Evolutionary conservation across 2,329 filamentous ascomycete genomes (phyloP).

Genomic region (Ophiostoma australiae): DNA sequence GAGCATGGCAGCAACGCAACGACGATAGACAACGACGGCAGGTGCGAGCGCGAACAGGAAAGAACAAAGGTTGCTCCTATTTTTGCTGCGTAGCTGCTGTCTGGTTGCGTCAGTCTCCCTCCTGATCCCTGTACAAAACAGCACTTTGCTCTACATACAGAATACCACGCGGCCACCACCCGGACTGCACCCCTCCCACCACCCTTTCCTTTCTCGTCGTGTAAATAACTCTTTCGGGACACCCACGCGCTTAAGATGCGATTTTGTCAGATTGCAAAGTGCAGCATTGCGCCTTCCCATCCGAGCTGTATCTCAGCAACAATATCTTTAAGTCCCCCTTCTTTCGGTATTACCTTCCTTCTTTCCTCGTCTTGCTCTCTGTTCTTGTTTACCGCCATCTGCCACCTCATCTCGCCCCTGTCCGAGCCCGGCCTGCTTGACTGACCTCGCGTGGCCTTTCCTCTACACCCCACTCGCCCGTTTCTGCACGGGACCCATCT

Average conservation of each 20-base stretch:
- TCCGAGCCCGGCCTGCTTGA: conserved; percentile 19
- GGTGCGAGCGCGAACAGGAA: not conserved
- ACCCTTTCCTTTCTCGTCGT: conserved; percentile 23
- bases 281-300: not conserved
- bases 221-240: conserved; percentile 18
- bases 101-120: not conserved
- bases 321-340: not conserved
- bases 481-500: conserved; percentile 21
- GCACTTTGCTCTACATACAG: not conserved
- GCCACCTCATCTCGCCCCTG: conserved; percentile 20
- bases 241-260: not conserved
- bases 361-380: not conserved
- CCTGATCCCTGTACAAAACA: not conserved
- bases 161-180: not conserved
- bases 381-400: not conserved
- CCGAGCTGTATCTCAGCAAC: not conserved
- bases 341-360: not conserved
- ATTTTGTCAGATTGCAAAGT: not conserved
- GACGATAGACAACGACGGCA: not conserved
- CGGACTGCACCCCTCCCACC: not conserved
- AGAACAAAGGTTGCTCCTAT: not conserved
- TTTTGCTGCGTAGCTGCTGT: not conserved
- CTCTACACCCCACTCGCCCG: conserved; percentile 19
- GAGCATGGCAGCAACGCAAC: not conserved
- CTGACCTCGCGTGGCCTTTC: conserved; percentile 19